Evolutionary conservation across 805 yeast genomes (phyloP).

Genomic region (Saccharomycopsis schoenii): DNA sequence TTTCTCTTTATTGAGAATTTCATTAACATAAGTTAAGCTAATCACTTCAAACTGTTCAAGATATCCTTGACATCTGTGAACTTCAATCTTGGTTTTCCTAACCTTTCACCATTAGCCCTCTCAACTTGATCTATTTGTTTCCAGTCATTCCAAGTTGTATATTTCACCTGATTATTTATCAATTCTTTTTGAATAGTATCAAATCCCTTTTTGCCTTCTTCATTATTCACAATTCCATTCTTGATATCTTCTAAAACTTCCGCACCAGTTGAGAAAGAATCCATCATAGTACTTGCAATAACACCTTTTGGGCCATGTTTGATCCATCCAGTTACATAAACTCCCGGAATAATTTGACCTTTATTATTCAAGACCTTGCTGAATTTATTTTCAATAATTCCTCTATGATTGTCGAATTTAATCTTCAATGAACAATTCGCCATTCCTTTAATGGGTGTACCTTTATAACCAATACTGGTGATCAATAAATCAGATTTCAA

Average conservation of each 20-base stretch:
- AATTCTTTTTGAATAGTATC: slow-evolving; percentile 22
- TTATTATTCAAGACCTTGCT: slow-evolving; percentile 3
- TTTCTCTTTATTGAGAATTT: too few relatives aligned
- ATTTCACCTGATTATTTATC: slow-evolving; percentile 20
- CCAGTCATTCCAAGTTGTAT: slow-evolving; percentile 65
- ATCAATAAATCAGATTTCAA: slow-evolving; percentile 57
- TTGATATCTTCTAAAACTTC: slow-evolving; percentile 46
- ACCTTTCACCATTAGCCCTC: slow-evolving; percentile 33
- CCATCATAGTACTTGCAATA: slow-evolving; percentile 83
- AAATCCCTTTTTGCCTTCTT: slow-evolving; percentile 25
- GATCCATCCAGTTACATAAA: slow-evolving; percentile 89
- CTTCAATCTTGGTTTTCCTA: slow-evolving; percentile 52
- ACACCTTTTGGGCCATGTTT: slow-evolving; percentile 81
- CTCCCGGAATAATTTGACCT: slow-evolving; percentile 29
- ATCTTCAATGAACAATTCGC: slow-evolving; percentile 47
- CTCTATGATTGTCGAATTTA: slow-evolving; percentile 35
- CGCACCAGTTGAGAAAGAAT: slow-evolving; percentile 67
- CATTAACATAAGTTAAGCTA: background rate
- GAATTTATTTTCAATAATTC: slow-evolving; percentile 34
- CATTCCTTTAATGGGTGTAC: slow-evolving; percentile 38
- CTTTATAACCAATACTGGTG: slow-evolving; percentile 75
- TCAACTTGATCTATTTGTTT: slow-evolving; percentile 45
- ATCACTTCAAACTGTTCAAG: slow-evolving; percentile 28
- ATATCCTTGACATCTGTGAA: slow-evolving; percentile 38
- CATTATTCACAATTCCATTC: slow-evolving; percentile 19